These are phyloP conservation scores for Ocimum tenuiflorum DNA, from an alignment of 257 asterid genomes.

Conservation along the genomic window DNA sequence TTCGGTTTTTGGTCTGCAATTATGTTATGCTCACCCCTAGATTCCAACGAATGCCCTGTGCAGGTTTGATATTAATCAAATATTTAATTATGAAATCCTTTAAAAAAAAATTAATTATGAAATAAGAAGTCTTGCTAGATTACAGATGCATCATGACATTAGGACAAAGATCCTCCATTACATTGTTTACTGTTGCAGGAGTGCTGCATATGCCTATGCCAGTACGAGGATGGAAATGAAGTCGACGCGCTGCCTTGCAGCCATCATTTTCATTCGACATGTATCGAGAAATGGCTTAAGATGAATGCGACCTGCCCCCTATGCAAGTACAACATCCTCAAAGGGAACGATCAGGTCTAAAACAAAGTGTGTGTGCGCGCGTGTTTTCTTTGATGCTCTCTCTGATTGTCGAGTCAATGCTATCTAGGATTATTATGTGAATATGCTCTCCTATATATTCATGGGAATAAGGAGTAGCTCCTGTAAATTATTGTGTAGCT, in stretches of 20 bases:
- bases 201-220: conserved; percentile 82
- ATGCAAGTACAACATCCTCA: conserved; percentile 93
- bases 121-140: too few relatives aligned
- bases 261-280: conserved; percentile 74
- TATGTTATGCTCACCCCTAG: too few relatives aligned
- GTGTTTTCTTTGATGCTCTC: too few relatives aligned
- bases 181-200: conserved; percentile 44
- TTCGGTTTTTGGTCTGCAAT: too few relatives aligned
- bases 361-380: background rate
- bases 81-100: too few relatives aligned
- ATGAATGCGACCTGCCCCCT: conserved; percentile 97
- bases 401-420: background rate
- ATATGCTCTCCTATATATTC: background rate
- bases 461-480: conserved; percentile 23
- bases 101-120: too few relatives aligned
- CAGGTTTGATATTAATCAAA: background rate
- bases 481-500: conserved; percentile 15
- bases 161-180: too few relatives aligned
- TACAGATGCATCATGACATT: too few relatives aligned
- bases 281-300: conserved; percentile 93
- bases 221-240: conserved; percentile 80
- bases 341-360: conserved; percentile 77
- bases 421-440: background rate
- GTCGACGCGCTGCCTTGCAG: conserved; percentile 75
- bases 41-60: too few relatives aligned